Evolutionary conservation across 352 stramenopile genomes (phyloP).

Genomic region (Globisporangium mamillatum): DNA sequence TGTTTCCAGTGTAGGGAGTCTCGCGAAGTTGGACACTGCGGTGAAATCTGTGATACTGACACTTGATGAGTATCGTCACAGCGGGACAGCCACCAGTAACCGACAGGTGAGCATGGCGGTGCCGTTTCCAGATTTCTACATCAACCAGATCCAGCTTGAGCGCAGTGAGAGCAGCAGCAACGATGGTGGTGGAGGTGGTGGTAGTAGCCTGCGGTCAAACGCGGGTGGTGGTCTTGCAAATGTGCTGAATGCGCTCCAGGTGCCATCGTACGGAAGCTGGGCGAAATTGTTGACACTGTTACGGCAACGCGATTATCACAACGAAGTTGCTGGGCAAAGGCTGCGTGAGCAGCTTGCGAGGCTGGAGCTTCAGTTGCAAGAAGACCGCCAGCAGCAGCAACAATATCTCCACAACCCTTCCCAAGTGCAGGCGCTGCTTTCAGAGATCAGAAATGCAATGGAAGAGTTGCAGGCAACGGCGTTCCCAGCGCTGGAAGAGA

Average conservation of each 20-base stretch:
- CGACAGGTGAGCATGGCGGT: constrained; percentile 12
- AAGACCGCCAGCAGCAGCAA: constrained; percentile 16
- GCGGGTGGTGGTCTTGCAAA: constrained; percentile 17
- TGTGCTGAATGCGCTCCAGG: constrained; percentile 20
- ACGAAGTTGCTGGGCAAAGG: not conserved
- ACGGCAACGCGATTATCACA: not conserved
- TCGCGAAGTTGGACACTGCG: constrained; percentile 20
- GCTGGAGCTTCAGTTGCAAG: constrained; percentile 21
- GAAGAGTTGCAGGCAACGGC: constrained; percentile 18
- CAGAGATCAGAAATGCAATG: constrained; percentile 15
- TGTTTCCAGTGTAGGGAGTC: constrained; percentile 19
- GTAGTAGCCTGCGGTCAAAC: not conserved
- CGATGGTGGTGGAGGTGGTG: too few relatives aligned
- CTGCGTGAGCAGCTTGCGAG: constrained; percentile 7
- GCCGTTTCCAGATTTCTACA: constrained; percentile 36
- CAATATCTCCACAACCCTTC: not conserved
- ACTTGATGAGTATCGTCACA: not conserved
- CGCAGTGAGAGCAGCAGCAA: not conserved
- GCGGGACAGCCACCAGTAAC: not conserved
- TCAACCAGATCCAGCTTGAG: constrained; percentile 29
- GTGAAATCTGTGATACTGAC: constrained; percentile 14
- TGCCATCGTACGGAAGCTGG: constrained; percentile 27
- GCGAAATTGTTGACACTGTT: constrained; percentile 20
- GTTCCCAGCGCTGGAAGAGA: constrained; percentile 26
- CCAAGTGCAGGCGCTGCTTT: constrained; percentile 13